Conservation (phyloP, 1,139 yeast genomes). For the Candida anutae region DNA sequence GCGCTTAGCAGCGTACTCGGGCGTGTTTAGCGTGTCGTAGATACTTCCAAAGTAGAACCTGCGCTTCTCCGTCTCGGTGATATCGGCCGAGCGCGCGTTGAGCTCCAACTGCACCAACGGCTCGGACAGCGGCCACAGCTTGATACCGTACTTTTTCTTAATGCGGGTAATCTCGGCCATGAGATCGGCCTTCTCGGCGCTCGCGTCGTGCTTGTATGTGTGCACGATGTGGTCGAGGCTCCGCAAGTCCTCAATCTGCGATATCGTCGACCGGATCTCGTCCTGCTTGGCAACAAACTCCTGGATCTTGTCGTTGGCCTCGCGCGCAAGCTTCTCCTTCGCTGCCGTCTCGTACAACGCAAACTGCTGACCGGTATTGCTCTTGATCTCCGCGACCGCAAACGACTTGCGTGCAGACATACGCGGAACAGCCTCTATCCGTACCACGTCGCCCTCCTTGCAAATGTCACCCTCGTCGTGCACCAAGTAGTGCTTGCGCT, state of each 20-base stretch:
- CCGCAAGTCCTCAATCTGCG: slow-evolving; percentile 42
- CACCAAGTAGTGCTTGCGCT: slow-evolving; percentile 77
- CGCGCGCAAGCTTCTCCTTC: slow-evolving; percentile 51
- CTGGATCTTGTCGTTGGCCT: slow-evolving; percentile 47
- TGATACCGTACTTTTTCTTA: slow-evolving; percentile 45
- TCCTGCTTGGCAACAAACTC: slow-evolving; percentile 43
- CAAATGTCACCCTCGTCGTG: slow-evolving; percentile 92
- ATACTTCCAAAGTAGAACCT: slow-evolving; percentile 23
- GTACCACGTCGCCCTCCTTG: slow-evolving; percentile 90
- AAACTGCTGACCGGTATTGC: slow-evolving; percentile 86
- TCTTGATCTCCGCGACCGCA: slow-evolving; percentile 91
- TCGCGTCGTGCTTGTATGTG: slow-evolving; percentile 23
- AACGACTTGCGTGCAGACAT: slow-evolving; percentile 75
- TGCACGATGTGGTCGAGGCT: slow-evolving; percentile 34
- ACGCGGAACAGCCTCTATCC: slow-evolving; percentile 88
- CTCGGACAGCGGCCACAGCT: slow-evolving; percentile 53
- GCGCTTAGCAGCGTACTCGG: slow-evolving; percentile 20
- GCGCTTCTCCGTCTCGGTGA: slow-evolving; percentile 22
- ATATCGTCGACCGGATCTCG: slow-evolving; percentile 26
- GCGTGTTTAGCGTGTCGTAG: slow-evolving; percentile 25
- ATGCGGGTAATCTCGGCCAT: slow-evolving; percentile 40
- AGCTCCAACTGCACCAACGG: slow-evolving; percentile 31
- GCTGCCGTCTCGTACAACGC: slow-evolving; percentile 73
- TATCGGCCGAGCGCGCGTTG: slow-evolving; percentile 25
- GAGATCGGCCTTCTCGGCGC: slow-evolving; percentile 30